Base-by-base conservation (phyloP, 1,284 basidiomycete genomes). In the Laetiporus sulphureus region DNA sequence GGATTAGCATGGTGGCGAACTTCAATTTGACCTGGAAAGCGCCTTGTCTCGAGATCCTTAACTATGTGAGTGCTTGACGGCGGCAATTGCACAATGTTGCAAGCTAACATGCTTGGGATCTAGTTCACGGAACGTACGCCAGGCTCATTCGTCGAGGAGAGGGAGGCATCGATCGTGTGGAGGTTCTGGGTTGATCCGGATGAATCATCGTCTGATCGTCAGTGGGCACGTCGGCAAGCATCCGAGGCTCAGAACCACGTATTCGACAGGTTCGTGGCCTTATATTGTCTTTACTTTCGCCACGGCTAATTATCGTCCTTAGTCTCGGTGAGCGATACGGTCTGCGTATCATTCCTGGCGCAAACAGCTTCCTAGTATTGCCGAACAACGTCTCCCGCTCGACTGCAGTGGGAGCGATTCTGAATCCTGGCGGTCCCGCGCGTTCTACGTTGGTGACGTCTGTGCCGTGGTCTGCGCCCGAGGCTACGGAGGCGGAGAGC, bases 181-280 rank as follows among this genome's bases (percentile, higher is more conserved):
- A 74, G 87, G 1, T 93, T 85, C 70, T 88, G 81, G 78, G 79
- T 75, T 2, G 77, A 72, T 13, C 62, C 66, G 3, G 63, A 68
- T 11, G 58, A 66, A 19, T 69, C 75, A 36, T 66, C 69, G 27
- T 61, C 73, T 1, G 80, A 83, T 52, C 71, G 77, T 7, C 77
- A 77, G 48, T 91, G 89, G 89, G 88, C 88, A 0, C 73, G 82
- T 21, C 68, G 90, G 19, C 89, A 92, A 59, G 88, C 90, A 2
- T 86, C 87, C 0, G 91, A 92, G 60, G 89, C 89, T 19, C 89
- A 92, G 62, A 92, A 92, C 61, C 84, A 92, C 57, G 88, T 93
- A 49, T 91, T 87, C 59, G 88, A 89, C 59, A 78, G 74, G 75
- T 75, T 30, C 36, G 62, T 51, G 15, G 32, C 24, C n/a, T n/a